Conservation (phyloP, 148 eudicot species). For the Spergularia bocconei region DNA sequence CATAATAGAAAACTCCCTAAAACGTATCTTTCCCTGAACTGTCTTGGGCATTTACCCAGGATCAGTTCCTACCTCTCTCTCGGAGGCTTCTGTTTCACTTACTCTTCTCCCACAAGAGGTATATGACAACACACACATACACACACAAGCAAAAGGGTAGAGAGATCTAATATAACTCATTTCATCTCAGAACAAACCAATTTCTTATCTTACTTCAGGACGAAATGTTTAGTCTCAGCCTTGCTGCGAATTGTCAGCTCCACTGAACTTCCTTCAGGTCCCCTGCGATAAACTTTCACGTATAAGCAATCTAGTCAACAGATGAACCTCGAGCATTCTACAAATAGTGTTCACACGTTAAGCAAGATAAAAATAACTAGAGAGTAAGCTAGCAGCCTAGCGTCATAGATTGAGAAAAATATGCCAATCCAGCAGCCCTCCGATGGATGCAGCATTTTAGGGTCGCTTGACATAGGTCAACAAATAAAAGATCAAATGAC, state of each 20-base stretch:
- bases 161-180: background rate
- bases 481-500: background rate
- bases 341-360: background rate
- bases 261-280: slow-evolving; percentile 88
- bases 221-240: slow-evolving; percentile 54
- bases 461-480: background rate
- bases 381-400: background rate
- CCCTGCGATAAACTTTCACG: slow-evolving; percentile 53
- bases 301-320: slow-evolving; percentile 20
- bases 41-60: too few species aligned
- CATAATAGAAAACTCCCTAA: too few species aligned
- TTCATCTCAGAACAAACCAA: background rate
- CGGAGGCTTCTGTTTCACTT: background rate
- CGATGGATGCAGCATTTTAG: background rate
- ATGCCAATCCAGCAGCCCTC: background rate
- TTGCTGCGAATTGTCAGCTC: slow-evolving; percentile 63
- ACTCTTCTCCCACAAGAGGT: background rate
- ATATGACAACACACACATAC: too few species aligned
- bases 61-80: too few species aligned
- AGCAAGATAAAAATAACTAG: background rate
- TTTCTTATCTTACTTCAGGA: slow-evolving; percentile 48
- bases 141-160: background rate
- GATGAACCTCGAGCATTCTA: background rate
- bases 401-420: background rate
- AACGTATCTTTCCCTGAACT: too few species aligned